Evolutionary conservation across 2,329 filamentous ascomycete genomes (phyloP).

Genomic region (Aspergillus texensis): DNA sequence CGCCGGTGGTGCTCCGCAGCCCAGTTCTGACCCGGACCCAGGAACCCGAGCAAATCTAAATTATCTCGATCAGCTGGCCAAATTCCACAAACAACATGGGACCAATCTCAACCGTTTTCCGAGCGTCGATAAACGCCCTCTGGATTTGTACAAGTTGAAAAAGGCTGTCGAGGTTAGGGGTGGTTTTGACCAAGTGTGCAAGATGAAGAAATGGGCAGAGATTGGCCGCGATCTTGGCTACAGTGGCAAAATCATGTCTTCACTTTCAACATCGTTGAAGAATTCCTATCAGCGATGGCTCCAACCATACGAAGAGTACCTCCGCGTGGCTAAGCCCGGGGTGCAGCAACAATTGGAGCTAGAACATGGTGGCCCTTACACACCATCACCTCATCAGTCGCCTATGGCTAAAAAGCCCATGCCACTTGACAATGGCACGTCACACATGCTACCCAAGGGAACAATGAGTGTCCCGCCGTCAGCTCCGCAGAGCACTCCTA

Average conservation of each 20-base stretch:
- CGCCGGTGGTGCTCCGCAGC: constrained; percentile 34
- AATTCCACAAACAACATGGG: constrained; percentile 96
- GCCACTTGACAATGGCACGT: constrained; percentile 46
- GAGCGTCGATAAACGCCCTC: constrained; percentile 94
- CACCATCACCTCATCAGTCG: constrained; percentile 72
- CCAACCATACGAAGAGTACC: constrained; percentile 93
- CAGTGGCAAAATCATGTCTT: constrained; percentile 99
- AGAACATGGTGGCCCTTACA: constrained; percentile 90
- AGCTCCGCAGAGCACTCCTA: constrained; percentile 58
- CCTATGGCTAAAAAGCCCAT: constrained; percentile 63
- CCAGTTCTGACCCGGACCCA: constrained; percentile 50
- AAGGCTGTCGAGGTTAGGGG: constrained; percentile 94
- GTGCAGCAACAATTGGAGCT: constrained; percentile 95
- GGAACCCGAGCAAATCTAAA: constrained; percentile 93
- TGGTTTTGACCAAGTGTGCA: constrained; percentile 95
- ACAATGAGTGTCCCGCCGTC: constrained; percentile 59
- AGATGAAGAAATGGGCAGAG: constrained; percentile 98
- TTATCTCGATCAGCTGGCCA: constrained; percentile 90
- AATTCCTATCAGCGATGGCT: constrained; percentile 98
- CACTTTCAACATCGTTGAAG: constrained; percentile 93
- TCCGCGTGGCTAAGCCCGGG: constrained; percentile 85
- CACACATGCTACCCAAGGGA: constrained; percentile 57
- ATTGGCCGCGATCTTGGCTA: constrained; percentile 96
- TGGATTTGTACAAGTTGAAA: constrained; percentile 93
- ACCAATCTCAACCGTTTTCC: constrained; percentile 92